These are phyloP conservation scores for Porphyra umbilicalis DNA, from an alignment of 31 red algal species.

Conservation along the genomic window DNA sequence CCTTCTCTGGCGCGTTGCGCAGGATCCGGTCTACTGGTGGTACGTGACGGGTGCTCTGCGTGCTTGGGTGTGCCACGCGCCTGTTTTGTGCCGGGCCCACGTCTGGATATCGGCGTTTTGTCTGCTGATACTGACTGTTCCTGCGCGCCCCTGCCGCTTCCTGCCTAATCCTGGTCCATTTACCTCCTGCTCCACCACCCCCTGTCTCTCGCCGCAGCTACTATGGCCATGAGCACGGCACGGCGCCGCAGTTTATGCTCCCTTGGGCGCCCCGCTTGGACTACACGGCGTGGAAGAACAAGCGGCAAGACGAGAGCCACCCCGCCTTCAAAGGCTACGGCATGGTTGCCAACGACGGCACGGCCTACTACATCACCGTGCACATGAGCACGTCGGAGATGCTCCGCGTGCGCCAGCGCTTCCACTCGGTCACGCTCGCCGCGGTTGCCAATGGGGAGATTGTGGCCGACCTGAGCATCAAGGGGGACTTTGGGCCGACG, in stretches of 20 bases:
- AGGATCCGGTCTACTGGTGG: constrained; percentile 63
- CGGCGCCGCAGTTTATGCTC: constrained; percentile 21
- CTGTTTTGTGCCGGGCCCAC: not conserved
- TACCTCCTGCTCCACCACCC: too few relatives aligned
- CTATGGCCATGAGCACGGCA: constrained; percentile 67
- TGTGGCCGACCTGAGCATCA: not conserved
- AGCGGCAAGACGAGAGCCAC: constrained; percentile 36
- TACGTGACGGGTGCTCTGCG: constrained; percentile 30
- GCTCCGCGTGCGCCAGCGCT: not conserved
- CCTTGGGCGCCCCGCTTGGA: constrained; percentile 33
- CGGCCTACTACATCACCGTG: not conserved
- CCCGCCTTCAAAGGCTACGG: constrained; percentile 47
- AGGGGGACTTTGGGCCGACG: not conserved
- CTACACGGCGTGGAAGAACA: constrained; percentile 57
- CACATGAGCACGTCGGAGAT: not conserved
- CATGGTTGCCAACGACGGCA: not conserved
- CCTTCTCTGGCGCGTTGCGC: too few relatives aligned
- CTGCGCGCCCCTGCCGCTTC: constrained; percentile 8
- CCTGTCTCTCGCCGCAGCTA: not conserved
- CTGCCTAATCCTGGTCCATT: not conserved
- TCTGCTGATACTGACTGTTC: not conserved
- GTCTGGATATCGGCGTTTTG: not conserved
- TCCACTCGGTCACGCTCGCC: not conserved
- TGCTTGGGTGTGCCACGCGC: too few relatives aligned
- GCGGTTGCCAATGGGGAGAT: not conserved